Base-by-base conservation (phyloP, 495 filamentous ascomycete genomes). In the Talaromyces proteolyticus region DNA sequence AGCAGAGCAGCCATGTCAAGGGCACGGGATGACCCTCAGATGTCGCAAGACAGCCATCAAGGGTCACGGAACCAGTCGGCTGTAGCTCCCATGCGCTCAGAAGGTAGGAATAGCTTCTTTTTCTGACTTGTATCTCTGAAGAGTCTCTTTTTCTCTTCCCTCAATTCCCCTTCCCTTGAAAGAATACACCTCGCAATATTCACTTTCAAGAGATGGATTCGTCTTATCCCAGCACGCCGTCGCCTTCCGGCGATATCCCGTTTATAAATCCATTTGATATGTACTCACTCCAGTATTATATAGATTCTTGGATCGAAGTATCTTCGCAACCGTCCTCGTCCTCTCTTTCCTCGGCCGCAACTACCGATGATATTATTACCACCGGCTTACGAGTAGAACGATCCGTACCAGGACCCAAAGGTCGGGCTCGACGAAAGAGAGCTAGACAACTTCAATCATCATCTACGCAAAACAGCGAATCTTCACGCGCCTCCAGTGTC, bases 241-340 rank as follows among this genome's bases (percentile, higher is more conserved):
- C 37, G 0, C 20, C 47, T 18, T 49, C 36, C 17, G 18, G 29
- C n/a, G 47, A 40, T 64, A 53, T 29, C 57, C 48, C 46, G 55
- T 57, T 18, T 60, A 69, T 52, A 56, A 73, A 24, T 14, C 47
- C 47, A n/a, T 46, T 45, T 25, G 42, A 45, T 45, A 74, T 76
- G 69, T 78, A 77, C 73, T 77, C 74, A 79, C 68, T 73, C 34
- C 68, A 60, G 24, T 62, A 76, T 60, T 76, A 72, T 58, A 61
- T 79, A 91, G 93, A 96, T 69, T 96, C 92, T 1, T 98, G 93
- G 93, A 83, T 98, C 61, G 93, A 98, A 65, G 82, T 98, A 49
- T 78, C 88, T 41, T 97, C 93, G 2, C 89, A 94, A 51, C 89
- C 92, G 18, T 96, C 91, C 1, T 92, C 91, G 8, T 95, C 93